phyloP scores from a whole-genome alignment of 148 eudicot genomes.

The Camellia japonica region DNA sequence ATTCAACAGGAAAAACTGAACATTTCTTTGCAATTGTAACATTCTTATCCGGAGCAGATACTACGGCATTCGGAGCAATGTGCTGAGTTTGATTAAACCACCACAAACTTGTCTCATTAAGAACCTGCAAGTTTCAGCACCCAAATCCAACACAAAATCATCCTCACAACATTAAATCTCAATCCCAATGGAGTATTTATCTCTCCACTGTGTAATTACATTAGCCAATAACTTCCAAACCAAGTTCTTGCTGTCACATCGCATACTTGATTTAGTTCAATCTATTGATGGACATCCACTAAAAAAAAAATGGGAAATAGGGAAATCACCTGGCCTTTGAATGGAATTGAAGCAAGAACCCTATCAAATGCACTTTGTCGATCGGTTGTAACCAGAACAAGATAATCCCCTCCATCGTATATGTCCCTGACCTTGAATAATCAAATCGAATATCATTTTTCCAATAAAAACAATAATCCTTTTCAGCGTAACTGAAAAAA shows the following conservation, averaged over 20 bases:
- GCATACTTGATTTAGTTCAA: neutral
- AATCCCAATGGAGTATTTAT: neutral
- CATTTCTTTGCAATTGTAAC: slow-evolving; percentile 96
- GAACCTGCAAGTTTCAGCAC: slow-evolving; percentile 50
- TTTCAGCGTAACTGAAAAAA: neutral
- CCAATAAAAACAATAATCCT: neutral
- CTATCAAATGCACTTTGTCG: slow-evolving; percentile 96
- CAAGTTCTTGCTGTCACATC: neutral
- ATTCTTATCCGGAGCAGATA: slow-evolving; percentile 78
- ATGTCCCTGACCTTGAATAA: slow-evolving; percentile 82
- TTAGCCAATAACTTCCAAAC: neutral
- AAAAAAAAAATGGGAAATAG: neutral
- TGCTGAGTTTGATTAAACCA: slow-evolving; percentile 88
- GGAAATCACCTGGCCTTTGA: slow-evolving; percentile 80
- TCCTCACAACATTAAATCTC: neutral
- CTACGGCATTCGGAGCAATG: slow-evolving; percentile 75
- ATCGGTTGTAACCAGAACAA: slow-evolving; percentile 92
- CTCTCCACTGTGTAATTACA: neutral
- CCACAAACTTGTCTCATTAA: slow-evolving; percentile 95
- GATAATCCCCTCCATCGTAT: slow-evolving; percentile 83
- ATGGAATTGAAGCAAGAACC: slow-evolving; percentile 90
- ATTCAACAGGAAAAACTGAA: slow-evolving; percentile 92
- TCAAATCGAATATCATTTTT: slow-evolving; percentile 7
- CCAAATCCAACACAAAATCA: neutral
- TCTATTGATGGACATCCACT: neutral